Conservation (phyloP, 2,329 filamentous ascomycete genomes). For the Penicillium sp. region DNA sequence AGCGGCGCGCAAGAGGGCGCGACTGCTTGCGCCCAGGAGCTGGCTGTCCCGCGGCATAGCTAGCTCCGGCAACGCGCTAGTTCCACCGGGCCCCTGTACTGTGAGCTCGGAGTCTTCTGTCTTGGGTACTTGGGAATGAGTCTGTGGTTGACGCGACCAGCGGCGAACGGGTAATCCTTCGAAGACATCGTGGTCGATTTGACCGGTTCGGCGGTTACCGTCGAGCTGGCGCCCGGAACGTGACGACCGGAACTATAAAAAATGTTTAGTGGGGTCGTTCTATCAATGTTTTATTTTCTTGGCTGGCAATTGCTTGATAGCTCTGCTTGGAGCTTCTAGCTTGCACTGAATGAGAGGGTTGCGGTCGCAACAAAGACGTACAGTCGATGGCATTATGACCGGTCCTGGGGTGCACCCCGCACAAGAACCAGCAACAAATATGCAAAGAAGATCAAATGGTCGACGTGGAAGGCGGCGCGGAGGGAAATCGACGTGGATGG, state of each 20-base stretch:
- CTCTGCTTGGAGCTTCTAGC: neutral
- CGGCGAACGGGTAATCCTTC: slow-evolving; percentile 84
- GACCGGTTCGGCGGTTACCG: slow-evolving; percentile 46
- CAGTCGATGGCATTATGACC: slow-evolving; percentile 36
- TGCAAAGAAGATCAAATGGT: neutral
- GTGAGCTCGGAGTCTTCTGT: slow-evolving; percentile 56
- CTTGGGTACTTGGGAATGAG: slow-evolving; percentile 64
- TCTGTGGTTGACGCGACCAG: slow-evolving; percentile 75
- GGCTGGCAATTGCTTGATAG: neutral
- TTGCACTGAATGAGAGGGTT: slow-evolving; percentile 1
- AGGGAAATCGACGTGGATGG: neutral
- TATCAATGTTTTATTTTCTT: neutral
- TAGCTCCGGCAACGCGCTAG: slow-evolving; percentile 63
- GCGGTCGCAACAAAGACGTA: slow-evolving; percentile 25
- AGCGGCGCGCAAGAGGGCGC: slow-evolving; percentile 78
- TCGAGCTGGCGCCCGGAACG: slow-evolving; percentile 61
- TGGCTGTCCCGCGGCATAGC: slow-evolving; percentile 87
- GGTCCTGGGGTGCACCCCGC: slow-evolving; percentile 3
- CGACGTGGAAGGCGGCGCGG: neutral
- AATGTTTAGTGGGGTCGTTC: slow-evolving; percentile 13
- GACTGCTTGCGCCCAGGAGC: slow-evolving; percentile 74
- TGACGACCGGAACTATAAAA: slow-evolving; percentile 54
- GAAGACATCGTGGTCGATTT: slow-evolving; percentile 66
- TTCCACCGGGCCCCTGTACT: slow-evolving; percentile 27
- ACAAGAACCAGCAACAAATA: slow-evolving; percentile 2